These are phyloP conservation scores for Colletotrichum brevisporum DNA, from an alignment of 2,329 filamentous ascomycete species.

Conservation along the genomic window DNA sequence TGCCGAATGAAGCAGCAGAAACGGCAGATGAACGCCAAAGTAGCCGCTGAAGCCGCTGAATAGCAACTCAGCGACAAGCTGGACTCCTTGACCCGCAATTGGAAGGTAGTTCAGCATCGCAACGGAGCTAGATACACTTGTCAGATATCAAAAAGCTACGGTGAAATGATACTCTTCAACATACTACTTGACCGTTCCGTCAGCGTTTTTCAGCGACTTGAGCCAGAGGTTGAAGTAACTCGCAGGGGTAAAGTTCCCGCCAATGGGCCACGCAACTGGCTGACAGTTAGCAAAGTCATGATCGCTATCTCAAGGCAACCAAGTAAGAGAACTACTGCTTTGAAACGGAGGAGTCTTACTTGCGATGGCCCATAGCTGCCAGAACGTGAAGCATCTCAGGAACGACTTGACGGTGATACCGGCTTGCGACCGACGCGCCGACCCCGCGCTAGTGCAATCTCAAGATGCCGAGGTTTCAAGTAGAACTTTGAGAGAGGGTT, in stretches of 20 bases:
- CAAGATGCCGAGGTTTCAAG: constrained; percentile 21
- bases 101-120: constrained; percentile 34
- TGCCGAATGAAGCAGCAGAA: constrained; percentile 27
- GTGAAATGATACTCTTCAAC: fast-evolving
- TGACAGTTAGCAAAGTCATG: not conserved
- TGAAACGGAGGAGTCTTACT: not conserved
- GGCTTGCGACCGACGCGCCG: constrained; percentile 21
- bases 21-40: constrained; percentile 27
- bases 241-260: constrained; percentile 28
- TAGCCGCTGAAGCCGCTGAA: constrained; percentile 33
- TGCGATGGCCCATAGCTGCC: constrained; percentile 30
- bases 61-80: constrained; percentile 21
- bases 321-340: not conserved
- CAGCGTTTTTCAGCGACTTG: constrained; percentile 23
- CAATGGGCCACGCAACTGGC: constrained; percentile 29
- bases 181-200: constrained; percentile 30
- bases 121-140: not conserved
- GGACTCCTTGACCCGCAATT: constrained; percentile 24
- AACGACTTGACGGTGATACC: constrained; percentile 31
- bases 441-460: constrained; percentile 25
- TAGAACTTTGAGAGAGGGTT: constrained; percentile 31
- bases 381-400: constrained; percentile 28
- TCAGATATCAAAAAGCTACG: not conserved
- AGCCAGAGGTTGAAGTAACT: constrained; percentile 34
- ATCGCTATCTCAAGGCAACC: not conserved